Evolutionary conservation across 805 yeast species (phyloP), one percentile per base, ranked within the genome.

Genomic region (Metschnikowia kunwiensis): DNA sequence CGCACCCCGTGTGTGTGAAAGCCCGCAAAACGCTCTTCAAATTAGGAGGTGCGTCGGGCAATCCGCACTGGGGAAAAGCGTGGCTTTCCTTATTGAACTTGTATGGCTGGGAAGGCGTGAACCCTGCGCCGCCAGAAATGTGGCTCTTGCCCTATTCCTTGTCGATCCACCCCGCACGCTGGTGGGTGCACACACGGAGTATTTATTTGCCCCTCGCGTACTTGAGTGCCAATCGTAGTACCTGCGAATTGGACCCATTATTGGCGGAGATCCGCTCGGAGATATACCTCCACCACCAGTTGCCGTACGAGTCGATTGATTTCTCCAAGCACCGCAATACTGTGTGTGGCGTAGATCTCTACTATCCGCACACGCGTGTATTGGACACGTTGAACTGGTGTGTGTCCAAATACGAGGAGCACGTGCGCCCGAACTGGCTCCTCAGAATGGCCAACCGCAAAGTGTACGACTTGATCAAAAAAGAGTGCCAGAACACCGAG

Each of bases 181-280:
- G 97, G 98, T 93, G 99, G 99, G 96, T 91, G 15, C 99, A 93
- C 54, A 89, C 97, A 0, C 70, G 99, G 38, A 95, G 93, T 1
- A 86, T 93, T 15, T 93, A 89, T 52, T 59, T 85, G 22, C 89
- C 97, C 0, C 65, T 91, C 51, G 91, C 96, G 12, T 93, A 91
- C 57, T 57, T 93, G 7, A 77, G 83, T 10, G 66, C 85, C 32
- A 69, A 73, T 20, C 63, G 64, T 38, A 66, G 72, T 24, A 64
- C 70, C 36, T 81, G 87, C 51, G 75, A 71, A 5, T 50, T 82
- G 35, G 82, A 78, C 43, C 82, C 85, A 0, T 60, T 93, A 20
- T 60, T 93, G 27, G 56, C 57, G 42, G 77, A 75, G 34, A 59
- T 93, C n/a, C 66, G 99, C 51, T 40, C 55, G 5, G 99, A 93